phyloP scores from a whole-genome alignment of 2,329 filamentous ascomycete species.

The Diaporthe vaccinii region DNA sequence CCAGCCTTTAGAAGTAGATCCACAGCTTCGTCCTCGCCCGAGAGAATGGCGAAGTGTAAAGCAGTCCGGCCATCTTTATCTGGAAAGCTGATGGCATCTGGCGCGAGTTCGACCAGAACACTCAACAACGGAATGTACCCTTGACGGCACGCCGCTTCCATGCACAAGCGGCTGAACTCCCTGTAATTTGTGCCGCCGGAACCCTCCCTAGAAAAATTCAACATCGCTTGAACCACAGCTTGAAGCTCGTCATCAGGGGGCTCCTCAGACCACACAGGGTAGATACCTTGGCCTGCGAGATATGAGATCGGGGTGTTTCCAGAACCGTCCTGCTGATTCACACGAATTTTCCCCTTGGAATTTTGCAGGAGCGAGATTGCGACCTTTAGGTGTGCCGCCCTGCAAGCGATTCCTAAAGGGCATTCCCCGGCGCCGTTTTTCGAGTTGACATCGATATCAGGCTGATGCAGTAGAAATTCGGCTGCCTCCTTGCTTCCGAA shows the following conservation, averaged over 20 bases:
- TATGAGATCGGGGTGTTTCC: slow-evolving; percentile 11
- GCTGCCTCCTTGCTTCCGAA: background rate
- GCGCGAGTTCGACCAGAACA: background rate
- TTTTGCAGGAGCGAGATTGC: slow-evolving; percentile 10
- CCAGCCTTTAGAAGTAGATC: background rate
- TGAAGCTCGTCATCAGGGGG: background rate
- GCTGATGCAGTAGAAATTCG: background rate
- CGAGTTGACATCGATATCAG: slow-evolving; percentile 17
- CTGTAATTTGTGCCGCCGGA: background rate
- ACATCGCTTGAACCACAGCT: background rate
- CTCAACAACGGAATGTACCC: background rate
- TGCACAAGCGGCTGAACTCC: slow-evolving; percentile 7
- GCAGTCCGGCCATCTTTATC: slow-evolving; percentile 11
- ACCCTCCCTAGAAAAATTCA: background rate
- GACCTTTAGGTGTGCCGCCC: slow-evolving; percentile 15
- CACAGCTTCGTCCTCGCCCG: background rate
- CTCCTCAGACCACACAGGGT: background rate
- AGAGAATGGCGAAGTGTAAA: background rate
- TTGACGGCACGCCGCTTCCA: background rate
- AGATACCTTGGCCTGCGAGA: slow-evolving; percentile 3
- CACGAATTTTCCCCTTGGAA: background rate
- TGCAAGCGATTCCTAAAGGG: slow-evolving; percentile 11
- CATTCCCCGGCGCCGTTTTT: background rate
- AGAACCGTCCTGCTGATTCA: background rate
- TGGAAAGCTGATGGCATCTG: background rate